Evolutionary conservation across 768 basidiomycete species (phyloP).

Genomic region (Auricularia cornea): DNA sequence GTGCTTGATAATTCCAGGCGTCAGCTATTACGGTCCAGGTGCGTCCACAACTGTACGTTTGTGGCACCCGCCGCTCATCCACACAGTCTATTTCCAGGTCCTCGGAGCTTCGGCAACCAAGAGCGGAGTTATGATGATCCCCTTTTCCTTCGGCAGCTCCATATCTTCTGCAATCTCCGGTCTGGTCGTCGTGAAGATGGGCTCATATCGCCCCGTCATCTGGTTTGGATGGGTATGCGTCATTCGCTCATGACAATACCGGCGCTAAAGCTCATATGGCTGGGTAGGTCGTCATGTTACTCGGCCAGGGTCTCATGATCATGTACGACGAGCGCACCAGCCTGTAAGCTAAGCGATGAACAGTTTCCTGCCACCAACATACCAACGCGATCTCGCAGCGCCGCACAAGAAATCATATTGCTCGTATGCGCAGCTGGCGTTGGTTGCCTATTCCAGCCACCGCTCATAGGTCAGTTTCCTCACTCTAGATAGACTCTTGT

Average conservation of each 20-base stretch:
- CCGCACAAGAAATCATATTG: constrained; percentile 24
- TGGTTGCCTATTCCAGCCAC: constrained; percentile 24
- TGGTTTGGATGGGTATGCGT: constrained; percentile 46
- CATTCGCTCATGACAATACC: no score
- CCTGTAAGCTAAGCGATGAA: constrained; percentile 22
- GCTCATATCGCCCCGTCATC: constrained; percentile 51
- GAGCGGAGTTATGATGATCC: background rate
- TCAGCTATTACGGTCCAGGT: constrained; percentile 54
- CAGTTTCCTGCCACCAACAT: no score
- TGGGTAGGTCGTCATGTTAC: constrained; percentile 30
- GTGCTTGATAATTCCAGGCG: background rate
- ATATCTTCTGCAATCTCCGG: constrained; percentile 49
- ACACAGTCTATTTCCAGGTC: constrained; percentile 63
- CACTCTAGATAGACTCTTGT: no score
- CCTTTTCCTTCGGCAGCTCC: constrained; percentile 35
- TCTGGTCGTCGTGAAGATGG: constrained; percentile 45
- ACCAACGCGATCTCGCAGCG: constrained; percentile 13
- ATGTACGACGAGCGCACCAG: constrained; percentile 52
- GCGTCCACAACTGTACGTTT: no score
- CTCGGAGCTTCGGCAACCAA: constrained; percentile 64
- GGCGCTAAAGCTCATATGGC: background rate
- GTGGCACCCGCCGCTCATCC: no score
- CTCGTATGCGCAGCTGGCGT: constrained; percentile 24
- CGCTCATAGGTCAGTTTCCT: background rate
- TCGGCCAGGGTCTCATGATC: constrained; percentile 70